Evolutionary conservation across 129 eudicot species (phyloP), one percentile per base, ranked within the genome.

Genomic region (Centaurea solstitialis): DNA sequence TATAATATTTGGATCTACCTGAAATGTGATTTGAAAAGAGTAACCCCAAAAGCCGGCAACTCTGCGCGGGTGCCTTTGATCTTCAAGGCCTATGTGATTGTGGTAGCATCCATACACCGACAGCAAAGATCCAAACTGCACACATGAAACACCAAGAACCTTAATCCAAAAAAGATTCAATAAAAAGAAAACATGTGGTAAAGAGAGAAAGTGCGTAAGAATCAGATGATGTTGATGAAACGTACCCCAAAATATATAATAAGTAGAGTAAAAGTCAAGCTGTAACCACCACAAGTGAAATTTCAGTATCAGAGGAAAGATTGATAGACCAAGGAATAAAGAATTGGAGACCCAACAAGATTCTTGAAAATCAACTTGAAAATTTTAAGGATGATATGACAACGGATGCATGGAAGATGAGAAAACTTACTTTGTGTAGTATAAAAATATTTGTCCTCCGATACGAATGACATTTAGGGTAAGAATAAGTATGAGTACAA

Each of bases 221-320:
- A 73, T 45, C 61, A 24, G 61, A 73, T 47, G 30, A 66, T n/a
- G n/a, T n/a, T 78, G 81, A 77, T 74, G 79, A 39, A 84, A 85
- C 98, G 81, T 88, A 91, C 97, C 93, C 92, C 98, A 75, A 94
- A 91, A 87, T 94, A 94, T 74, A 94, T 80, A 20, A 95, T 94
- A 22, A 94, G 79, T 79, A 94, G 73, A 53, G 97, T 87, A 81
- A 92, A 94, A 18, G 98, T 94, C 97, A 93, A 94, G 86, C 96
- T 94, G 89, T 67, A 76, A 81, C 57, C 53, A 85, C 72, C 77
- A 84, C n/a, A 59, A 77, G 87, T 76, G 22, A 76, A 40, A 28
- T 33, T 59, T 82, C 23, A 79, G 74, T 28, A 79, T 61, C 77
- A 74, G 61, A 41, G 39, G 50, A 59, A 74, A 41, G 22, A 67